Percentiles rank a stretch among this genome's conserved stretches.
These are phyloP conservation scores for Coleophoma cylindrospora DNA, from an alignment of 2,329 filamentous ascomycete genomes.

Conservation along the genomic window DNA sequence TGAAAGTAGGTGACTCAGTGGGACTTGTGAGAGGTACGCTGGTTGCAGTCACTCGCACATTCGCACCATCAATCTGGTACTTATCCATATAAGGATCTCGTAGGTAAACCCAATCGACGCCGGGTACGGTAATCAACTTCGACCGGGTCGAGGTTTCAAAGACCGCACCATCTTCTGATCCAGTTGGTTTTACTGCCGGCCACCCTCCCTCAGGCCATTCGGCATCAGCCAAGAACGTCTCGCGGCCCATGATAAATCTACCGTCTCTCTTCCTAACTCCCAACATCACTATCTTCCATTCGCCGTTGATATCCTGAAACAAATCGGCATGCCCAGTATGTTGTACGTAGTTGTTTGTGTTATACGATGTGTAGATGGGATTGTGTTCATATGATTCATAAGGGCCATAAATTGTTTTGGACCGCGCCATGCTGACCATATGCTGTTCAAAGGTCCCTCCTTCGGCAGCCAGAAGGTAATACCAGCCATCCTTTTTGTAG, in stretches of 20 bases:
- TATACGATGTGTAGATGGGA: slow-evolving; percentile 38
- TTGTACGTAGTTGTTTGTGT: slow-evolving; percentile 34
- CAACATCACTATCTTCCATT: slow-evolving; percentile 11
- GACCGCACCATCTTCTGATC: background rate
- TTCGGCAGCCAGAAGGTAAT: slow-evolving; percentile 45
- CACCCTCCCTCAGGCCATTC: slow-evolving; percentile 23
- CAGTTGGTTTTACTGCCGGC: slow-evolving; percentile 11
- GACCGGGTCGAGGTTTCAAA: slow-evolving; percentile 2
- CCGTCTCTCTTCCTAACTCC: slow-evolving; percentile 12
- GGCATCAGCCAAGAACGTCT: slow-evolving; percentile 26
- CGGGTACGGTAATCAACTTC: background rate
- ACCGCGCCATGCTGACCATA: slow-evolving; percentile 37
- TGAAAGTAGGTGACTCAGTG: slow-evolving; percentile 7
- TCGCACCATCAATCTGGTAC: slow-evolving; percentile 1
- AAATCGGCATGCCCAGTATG: slow-evolving; percentile 39
- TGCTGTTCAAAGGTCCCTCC: slow-evolving; percentile 40
- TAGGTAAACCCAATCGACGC: slow-evolving; percentile 5
- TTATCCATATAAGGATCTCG: slow-evolving; percentile 6
- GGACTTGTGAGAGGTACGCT: slow-evolving; percentile 1
- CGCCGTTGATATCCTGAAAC: slow-evolving; percentile 33
- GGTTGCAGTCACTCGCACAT: slow-evolving; percentile 2
- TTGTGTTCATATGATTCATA: slow-evolving; percentile 37
- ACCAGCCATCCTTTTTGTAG: slow-evolving; percentile 38
- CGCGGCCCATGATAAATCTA: slow-evolving; percentile 25
- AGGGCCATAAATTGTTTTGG: slow-evolving; percentile 33